A percentile compares a stretch with the other conserved stretches of the same genome.
Evolutionary conservation across 2,329 filamentous ascomycete species (phyloP).

Genomic region (Aspergillus quadrilineatus): DNA sequence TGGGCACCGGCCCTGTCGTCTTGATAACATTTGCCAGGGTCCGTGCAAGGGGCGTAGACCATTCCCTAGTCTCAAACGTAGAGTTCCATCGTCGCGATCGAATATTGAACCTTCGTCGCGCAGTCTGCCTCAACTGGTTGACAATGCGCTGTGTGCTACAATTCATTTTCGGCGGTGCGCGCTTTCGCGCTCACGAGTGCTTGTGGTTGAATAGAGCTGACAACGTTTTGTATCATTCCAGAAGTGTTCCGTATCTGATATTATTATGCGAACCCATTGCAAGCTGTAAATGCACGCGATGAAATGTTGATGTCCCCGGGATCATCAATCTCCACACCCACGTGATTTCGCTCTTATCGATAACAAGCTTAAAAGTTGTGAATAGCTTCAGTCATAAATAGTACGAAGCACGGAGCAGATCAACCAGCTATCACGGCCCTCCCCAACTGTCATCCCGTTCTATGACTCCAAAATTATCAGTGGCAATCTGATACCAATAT

Average conservation of each 20-base stretch:
- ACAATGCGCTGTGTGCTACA: slow-evolving; percentile 29
- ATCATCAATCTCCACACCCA: slow-evolving; percentile 5
- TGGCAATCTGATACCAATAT: no score
- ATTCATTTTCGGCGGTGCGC: slow-evolving; percentile 26
- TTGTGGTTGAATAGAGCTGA: background rate
- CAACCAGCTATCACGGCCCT: no score
- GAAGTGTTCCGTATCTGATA: background rate
- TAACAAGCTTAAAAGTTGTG: background rate
- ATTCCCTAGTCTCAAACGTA: slow-evolving; percentile 56
- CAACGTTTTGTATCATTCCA: background rate
- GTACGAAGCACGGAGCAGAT: no score
- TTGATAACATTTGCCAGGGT: slow-evolving; percentile 83
- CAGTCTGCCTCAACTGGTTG: slow-evolving; percentile 26
- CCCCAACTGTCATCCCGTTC: no score
- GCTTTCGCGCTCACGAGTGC: background rate
- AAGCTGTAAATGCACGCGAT: background rate
- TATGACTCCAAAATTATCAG: no score
- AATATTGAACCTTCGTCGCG: slow-evolving; percentile 17
- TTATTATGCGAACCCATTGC: background rate
- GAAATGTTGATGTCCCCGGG: slow-evolving; percentile 7
- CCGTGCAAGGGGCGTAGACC: slow-evolving; percentile 91
- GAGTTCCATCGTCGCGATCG: slow-evolving; percentile 33
- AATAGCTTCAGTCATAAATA: background rate
- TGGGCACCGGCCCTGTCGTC: slow-evolving; percentile 84
- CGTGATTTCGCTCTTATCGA: slow-evolving; percentile 12